Evolutionary conservation across 2,329 filamentous ascomycete genomes (phyloP), one percentile per base, ranked within the genome.

Genomic region (Trichoderma sp.): DNA sequence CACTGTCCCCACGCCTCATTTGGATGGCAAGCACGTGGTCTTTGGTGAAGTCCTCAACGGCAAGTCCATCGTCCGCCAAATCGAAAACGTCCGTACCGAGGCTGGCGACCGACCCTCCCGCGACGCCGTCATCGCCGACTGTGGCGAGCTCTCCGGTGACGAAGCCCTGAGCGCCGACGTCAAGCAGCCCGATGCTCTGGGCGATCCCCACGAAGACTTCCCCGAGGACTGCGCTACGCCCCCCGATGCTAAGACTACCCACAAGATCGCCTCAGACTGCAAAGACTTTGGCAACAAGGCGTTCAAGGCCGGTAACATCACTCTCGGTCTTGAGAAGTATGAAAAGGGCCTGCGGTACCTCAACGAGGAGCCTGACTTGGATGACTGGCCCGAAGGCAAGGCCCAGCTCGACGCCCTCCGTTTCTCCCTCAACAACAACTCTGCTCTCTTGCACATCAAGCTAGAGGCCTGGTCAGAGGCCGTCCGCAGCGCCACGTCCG

Each of bases 1-100:
- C 63, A 98, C 96, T 18, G 93, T 97, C 34, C 87, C 91, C n/a
- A 98, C 96, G 15, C 95, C 94, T 62, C 96, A 98, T 82, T 89
- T 98, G 51, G 95, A 99, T 81, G 90, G 90, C 81, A 99, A 99
- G 87, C 95, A 99, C 84, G 96, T 98, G 61, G 95, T 99, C 28
- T 99, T 98, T 77, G 96, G 96, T 74, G 92, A 98, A 81, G 95
- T 98, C 71, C 88, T 98, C 79, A 92, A 91, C 73, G 96, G 96
- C 79, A 98, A 98, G 87, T 95, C 93, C 74, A 85, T 98, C 47
- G 89, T 98, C 39, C 92, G 96, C 75, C 91, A 95, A 81, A 91
- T 98, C 78, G 96, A 99, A 84, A 96, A 96, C 82, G 85, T 93
- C 74, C 86, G 87, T 68, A 96, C 93, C 2, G 87, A 91, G 76